Evolutionary conservation across 805 yeast species (phyloP).

Genomic region (Lipomyces orientalis): DNA sequence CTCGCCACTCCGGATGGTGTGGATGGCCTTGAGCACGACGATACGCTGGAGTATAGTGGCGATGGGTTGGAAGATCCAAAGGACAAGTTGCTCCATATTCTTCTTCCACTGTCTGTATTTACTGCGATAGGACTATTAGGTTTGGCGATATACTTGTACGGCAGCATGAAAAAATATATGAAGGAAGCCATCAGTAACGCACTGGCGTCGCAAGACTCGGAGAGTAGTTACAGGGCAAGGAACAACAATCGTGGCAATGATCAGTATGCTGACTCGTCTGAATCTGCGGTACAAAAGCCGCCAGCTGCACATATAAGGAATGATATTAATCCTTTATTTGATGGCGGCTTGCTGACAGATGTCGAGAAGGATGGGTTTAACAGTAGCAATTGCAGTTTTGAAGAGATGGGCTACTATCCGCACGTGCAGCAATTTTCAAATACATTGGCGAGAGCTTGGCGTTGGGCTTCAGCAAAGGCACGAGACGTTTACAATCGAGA

Average conservation of each 20-base stretch:
- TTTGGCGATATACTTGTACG: conserved; percentile 1
- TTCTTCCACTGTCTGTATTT: background rate
- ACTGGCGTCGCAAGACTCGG: background rate
- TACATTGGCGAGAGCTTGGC: background rate
- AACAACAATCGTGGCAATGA: background rate
- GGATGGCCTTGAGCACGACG: background rate
- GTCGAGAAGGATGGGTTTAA: background rate
- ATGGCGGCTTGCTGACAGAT: background rate
- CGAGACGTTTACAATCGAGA: background rate
- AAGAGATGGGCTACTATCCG: background rate
- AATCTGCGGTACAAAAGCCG: background rate
- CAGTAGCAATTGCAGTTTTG: background rate
- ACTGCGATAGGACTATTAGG: background rate
- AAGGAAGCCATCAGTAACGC: background rate
- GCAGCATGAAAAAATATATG: conserved; percentile 4
- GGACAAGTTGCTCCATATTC: background rate
- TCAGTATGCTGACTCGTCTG: background rate
- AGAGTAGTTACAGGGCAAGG: background rate
- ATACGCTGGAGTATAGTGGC: background rate
- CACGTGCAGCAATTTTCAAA: background rate
- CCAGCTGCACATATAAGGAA: background rate
- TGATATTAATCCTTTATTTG: background rate
- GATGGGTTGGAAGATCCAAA: background rate
- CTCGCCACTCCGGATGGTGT: background rate
- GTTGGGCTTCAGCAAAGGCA: background rate